Evolutionary conservation across 176 grass and related monocot genomes (phyloP), one percentile per base, ranked within the genome.

Genomic region (Juncus inflexus): DNA sequence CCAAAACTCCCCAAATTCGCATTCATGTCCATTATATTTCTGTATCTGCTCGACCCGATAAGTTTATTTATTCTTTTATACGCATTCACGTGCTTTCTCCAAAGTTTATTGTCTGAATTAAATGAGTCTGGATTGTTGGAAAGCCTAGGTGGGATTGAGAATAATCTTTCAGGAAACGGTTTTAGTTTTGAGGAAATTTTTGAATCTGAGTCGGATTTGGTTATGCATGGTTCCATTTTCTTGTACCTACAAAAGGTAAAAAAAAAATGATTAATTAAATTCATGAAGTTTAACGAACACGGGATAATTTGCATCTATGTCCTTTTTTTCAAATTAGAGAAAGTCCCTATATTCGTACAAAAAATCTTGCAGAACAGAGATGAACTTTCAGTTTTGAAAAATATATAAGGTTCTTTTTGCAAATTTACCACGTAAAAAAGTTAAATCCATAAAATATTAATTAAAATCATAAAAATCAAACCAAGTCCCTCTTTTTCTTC

Each of bases 21-120:
- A 82, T 95, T 90, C 90, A 95, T 90, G 81, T 95, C 90, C 86
- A 95, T 82, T 66, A 95, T 90, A 77, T 95, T 95, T 28, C 77
- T 81, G 55, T 95, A 95, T 64, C 86, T 79, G 47, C 47, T 55
- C 7, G 83, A 79, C 45, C 80, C 80, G 14, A 95, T 81, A 41
- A 90, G 70, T 52, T 90, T 95, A 65, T 87, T 90, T 67, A 95
- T 77, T 72, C 78, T 79, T 80, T 73, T 95, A 70, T 95, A 95
- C 62, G 86, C 75, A 72, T 74, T 67, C 50, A 87, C 83, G 81
- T 86, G 75, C 60, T 87, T 87, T 74, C 62, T 84, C 86, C 86
- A 95, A 74, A 84, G 77, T 75, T 61, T 84, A 58, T 76, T 87
- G 60, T 95, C 86, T 40, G 84, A 54, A 63, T 82, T 63, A 16